A percentile compares a stretch with the other conserved stretches of the same genome.
phyloP scores from a whole-genome alignment of 176 grass and related monocot genomes.

The Poa pratensis region DNA sequence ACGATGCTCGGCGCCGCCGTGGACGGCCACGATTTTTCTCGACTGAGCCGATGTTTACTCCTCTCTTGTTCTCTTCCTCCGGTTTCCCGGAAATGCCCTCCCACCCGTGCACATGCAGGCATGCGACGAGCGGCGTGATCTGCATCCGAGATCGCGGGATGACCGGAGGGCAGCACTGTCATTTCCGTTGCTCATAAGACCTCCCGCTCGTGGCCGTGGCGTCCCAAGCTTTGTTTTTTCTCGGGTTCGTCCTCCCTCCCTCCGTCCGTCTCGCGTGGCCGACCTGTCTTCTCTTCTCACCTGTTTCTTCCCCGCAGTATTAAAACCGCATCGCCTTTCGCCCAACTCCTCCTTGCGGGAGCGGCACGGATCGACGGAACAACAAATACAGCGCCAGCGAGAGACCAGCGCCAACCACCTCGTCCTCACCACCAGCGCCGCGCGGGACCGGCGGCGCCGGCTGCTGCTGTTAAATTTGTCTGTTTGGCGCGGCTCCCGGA shows the following conservation, averaged over 20 bases:
- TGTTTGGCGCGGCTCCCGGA: not conserved
- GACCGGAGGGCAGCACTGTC: not conserved
- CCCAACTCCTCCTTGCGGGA: slow-evolving; percentile 11
- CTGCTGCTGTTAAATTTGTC: not conserved
- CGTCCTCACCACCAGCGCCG: not conserved
- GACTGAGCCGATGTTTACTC: not conserved
- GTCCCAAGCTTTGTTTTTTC: not conserved
- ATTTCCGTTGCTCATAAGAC: slow-evolving; percentile 1
- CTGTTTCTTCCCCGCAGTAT: not conserved
- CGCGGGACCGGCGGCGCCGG: not conserved
- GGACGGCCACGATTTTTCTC: not conserved
- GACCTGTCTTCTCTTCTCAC: slow-evolving; percentile 5
- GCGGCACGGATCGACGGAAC: slow-evolving; percentile 3
- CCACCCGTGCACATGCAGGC: not conserved
- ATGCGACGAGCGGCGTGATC: not conserved
- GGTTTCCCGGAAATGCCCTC: slow-evolving; percentile 26
- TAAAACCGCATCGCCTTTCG: slow-evolving; percentile 37
- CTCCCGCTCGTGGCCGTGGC: slow-evolving; percentile 38
- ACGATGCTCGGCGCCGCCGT: slow-evolving; percentile 13
- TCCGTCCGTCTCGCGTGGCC: not conserved
- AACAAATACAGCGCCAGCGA: slow-evolving; percentile 3
- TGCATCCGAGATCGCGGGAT: not conserved
- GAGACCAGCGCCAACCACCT: slow-evolving; percentile 30
- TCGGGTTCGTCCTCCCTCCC: slow-evolving; percentile 16
- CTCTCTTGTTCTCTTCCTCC: not conserved